Evolutionary conservation across 2,329 filamentous ascomycete species (phyloP), one percentile per base, ranked within the genome.

Genomic region (Stromatinia cepivora): DNA sequence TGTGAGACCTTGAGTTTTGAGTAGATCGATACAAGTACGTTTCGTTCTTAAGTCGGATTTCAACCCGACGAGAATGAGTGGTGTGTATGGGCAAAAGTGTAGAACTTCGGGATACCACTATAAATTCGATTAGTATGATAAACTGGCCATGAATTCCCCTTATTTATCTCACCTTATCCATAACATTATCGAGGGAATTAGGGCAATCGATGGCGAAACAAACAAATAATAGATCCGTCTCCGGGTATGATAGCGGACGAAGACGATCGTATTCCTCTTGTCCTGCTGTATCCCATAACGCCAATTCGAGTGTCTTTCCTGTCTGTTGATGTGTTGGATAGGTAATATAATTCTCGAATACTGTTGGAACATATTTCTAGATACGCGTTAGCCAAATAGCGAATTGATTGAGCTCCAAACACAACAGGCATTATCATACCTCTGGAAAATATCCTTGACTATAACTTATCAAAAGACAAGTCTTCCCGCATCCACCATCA

Each of bases 311-410:
- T 70, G 91, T 94, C 86, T 97, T 98, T 78, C 94, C 94, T 17
- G 91, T 92, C 57, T 89, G 88, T 73, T 89, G 88, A 82, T 99
- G 95, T 71, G 90, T 91, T 69, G 94, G 96, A 81, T 97, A 94
- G 67, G 95, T 97, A 82, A 99, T 98, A 87, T 99, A 99, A 84
- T 99, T 99, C 79, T 99, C 95, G 80, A 99, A 99, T 66, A 99
- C 95, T 2, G 95, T 99, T 5, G 95, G 95, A 53, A 99, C 95
- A 78, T 99, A 99, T 98, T 97, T 98, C 95, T 99, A 59, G 17
- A 36, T 13, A 48, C 15, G 28, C 6, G 45, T 68, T 45, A 68
- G 66, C 34, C 25, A n/a, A 31, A 34, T 45, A 22, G 28, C 13
- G 10, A n/a, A 11, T n/a, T 7, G 31, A 22, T n/a, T n/a, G 54